Evolutionary conservation across 352 stramenopile species (phyloP).

Genomic region (Globisporangium recalcitrans): DNA sequence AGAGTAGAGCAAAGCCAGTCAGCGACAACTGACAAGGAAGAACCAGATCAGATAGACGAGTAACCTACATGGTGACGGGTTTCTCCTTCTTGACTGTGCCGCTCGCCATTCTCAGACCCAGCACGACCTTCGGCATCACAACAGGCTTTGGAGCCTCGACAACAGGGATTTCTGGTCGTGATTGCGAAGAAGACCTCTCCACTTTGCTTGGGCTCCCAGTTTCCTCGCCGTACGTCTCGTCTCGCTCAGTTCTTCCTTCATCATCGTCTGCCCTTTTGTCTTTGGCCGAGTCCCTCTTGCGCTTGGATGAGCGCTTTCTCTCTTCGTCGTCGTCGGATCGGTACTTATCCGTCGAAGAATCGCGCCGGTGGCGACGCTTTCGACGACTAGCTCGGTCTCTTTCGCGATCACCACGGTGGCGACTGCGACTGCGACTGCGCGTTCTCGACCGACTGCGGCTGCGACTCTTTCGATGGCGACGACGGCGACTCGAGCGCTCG

Average conservation of each 20-base stretch:
- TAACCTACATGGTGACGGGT: conserved; percentile 18
- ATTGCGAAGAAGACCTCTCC: neutral
- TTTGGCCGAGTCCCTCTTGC: conserved; percentile 8
- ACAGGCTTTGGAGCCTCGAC: conserved; percentile 1
- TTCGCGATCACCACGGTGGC: conserved; percentile 16
- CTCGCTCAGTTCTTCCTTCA: neutral
- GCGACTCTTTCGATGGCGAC: conserved; percentile 12
- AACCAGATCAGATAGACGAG: neutral
- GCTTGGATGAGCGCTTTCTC: conserved; percentile 17
- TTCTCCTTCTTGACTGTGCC: conserved; percentile 35
- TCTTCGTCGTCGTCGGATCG: conserved; percentile 9
- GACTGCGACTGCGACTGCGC: conserved; percentile 32
- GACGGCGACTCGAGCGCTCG: conserved; percentile 23
- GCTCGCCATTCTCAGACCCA: conserved; percentile 39
- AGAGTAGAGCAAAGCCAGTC: neutral
- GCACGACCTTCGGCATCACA: conserved; percentile 32
- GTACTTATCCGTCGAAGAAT: conserved; percentile 15
- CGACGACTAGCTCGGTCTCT: conserved; percentile 14
- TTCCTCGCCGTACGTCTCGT: no score
- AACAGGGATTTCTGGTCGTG: neutral
- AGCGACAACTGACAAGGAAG: neutral
- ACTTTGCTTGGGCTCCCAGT: neutral
- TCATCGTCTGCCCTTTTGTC: neutral
- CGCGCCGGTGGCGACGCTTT: conserved; percentile 20
- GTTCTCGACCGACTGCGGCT: conserved; percentile 23